Percentiles rank a stretch among this genome's conserved stretches.
These are phyloP conservation scores for Kuraishia capsulata DNA, from an alignment of 805 yeast species.

Conservation along the genomic window DNA sequence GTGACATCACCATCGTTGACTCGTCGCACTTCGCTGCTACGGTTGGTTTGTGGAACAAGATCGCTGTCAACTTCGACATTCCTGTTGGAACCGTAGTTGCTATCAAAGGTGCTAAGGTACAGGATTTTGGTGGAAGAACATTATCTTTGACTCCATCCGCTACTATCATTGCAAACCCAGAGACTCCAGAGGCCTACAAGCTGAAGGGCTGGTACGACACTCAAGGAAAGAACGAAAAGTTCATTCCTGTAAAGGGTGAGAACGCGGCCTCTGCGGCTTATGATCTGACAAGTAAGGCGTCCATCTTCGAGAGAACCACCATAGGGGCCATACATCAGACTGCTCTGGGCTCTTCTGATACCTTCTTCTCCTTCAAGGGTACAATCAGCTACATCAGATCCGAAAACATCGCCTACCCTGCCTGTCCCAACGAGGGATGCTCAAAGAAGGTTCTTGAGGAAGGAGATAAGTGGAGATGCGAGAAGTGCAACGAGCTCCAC, in stretches of 20 bases:
- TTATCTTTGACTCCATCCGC: slow-evolving; percentile 77
- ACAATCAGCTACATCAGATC: slow-evolving; percentile 61
- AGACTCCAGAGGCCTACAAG: slow-evolving; percentile 76
- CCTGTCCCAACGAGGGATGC: slow-evolving; percentile 73
- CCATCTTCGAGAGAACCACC: slow-evolving; percentile 51
- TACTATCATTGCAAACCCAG: slow-evolving; percentile 73
- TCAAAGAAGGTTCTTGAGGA: slow-evolving; percentile 76
- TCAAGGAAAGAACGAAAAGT: slow-evolving; percentile 55
- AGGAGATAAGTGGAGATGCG: slow-evolving; percentile 86
- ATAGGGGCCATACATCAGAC: slow-evolving; percentile 58
- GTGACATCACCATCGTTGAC: slow-evolving; percentile 83
- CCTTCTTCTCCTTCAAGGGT: slow-evolving; percentile 70
- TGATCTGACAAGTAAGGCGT: slow-evolving; percentile 24
- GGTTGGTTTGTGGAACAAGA: slow-evolving; percentile 86
- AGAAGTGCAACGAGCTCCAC: slow-evolving; percentile 70
- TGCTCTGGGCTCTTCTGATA: slow-evolving; percentile 76
- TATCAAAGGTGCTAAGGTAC: slow-evolving; percentile 80
- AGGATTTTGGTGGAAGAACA: slow-evolving; percentile 82
- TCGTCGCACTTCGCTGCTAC: slow-evolving; percentile 66
- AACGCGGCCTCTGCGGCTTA: slow-evolving; percentile 18
- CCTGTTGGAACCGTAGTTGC: slow-evolving; percentile 84
- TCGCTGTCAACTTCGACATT: slow-evolving; percentile 67
- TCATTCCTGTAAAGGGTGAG: slow-evolving; percentile 54
- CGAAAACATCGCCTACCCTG: slow-evolving; percentile 81
- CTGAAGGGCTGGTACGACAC: slow-evolving; percentile 94